Base-by-base conservation (phyloP, 2,329 filamentous ascomycete species). In the Aureobasidium mangrovei region DNA sequence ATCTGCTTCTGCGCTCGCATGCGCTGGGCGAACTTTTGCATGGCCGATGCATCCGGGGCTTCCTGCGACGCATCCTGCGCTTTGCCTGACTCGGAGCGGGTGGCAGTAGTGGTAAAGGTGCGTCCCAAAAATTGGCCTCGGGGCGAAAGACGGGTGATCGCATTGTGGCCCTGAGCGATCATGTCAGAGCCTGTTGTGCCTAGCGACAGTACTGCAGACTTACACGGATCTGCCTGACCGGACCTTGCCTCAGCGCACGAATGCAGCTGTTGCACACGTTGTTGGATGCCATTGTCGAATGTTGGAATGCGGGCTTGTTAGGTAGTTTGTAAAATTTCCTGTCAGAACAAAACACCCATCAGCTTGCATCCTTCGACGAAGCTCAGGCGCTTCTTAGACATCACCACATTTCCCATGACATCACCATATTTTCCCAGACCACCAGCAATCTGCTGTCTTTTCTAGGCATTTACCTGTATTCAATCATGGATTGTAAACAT, bases 201-300 rank as follows among this genome's bases (percentile, higher is more conserved):
- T 53, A 38, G 60, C 56, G 43, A 28, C 26, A 56, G 39, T 49
- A 35, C 44, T 58, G 27, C 57, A 45, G 7, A 53, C 51, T 45
- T 48, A 57, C 58, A 7, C 45, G 58, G 35, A 55, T 41, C 18
- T 59, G 49, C 39, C 27, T 36, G 27, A 49, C 56, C 57, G 39
- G 24, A 36, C 29, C 27, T 29, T 57, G 57, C 48, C 61, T 57
- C 39, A 63, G 55, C 9, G 58, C 54, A 31, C 61, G 62, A 5
- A 64, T 47, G 49, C 62, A 64, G 38, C 58, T 56, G 29, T 56
- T 56, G 56, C 62, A 64, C 39, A 60, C 46, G 44, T 54, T 57
- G 33, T 58, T 58, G 27, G 55, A 48, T n/a, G 62, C 58, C 62
- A 64, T 64, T 41, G 44, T 53, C 10, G 36, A 26, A n/a, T 29